Base-by-base conservation (phyloP, 108 stramenopile species). In the Conticribra guillardii region DNA sequence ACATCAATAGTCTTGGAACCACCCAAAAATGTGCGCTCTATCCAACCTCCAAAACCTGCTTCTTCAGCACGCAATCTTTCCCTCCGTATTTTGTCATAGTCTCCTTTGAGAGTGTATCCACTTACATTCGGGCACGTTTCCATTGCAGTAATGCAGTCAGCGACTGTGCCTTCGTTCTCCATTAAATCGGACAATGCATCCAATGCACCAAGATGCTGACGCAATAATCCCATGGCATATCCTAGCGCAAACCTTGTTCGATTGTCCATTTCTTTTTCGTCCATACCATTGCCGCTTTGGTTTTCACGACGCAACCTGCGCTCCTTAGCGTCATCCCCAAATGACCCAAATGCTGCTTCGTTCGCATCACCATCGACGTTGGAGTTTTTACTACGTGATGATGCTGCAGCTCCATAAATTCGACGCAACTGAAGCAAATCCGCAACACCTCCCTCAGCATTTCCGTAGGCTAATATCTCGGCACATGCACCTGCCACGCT, bases 401-500 rank as follows among this genome's bases (percentile, higher is more conserved):
- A 60, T 0, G 70, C 80, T 3, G 81, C 71, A 37, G 81, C 76
- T 27, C 71, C 74, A 47, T 82, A 84, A 19, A 84, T 71, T 19
- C 75, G 80, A 16, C 82, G 85, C n/a, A 86, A 70, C 64, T 89
- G 88, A 32, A 74, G 51, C 41, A 91, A 79, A 67, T 91, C 90
- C 0, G 90, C 90, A 14, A 82, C 63, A 23, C 92, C 92, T 37
- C 92, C 92, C 53, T 82, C 79, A n/a, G 81, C 73, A 53, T 87
- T 87, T 1, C 91, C 88, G 77, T 82, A 90, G 9, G 89, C 82
- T 27, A 94, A 75, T 27, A 94, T 90, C 64, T 94, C 93, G 28
- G 87, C 84, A 73, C 90, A 91, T 19, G 85, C 89, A 34, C 93
- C 93, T 11, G 93, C 93, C 4, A 91, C 87, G 69, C 86, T 87